Evolutionary conservation across 345 rosid species (phyloP), one percentile per base, ranked within the genome.

Genomic region (Lumnitzera racemosa): DNA sequence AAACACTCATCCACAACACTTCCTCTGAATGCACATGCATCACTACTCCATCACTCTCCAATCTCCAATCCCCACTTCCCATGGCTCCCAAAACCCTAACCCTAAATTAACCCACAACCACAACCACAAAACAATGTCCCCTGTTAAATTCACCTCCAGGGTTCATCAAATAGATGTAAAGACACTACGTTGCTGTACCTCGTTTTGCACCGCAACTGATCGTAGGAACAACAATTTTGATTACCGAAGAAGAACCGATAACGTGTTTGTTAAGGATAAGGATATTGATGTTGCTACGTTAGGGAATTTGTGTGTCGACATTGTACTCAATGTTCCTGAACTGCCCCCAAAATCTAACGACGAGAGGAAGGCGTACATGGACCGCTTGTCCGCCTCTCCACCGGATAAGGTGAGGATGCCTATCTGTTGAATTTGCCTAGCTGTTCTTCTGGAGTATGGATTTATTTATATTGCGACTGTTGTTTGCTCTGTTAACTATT

Each of bases 251-350:
- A 25, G 59, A 43, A 47, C 2, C 24, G 23, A 52, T 23, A 29
- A 27, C 11, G 24, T 31, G 1, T 56, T 46, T 25, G 3, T 24
- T 24, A 73, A 29, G 50, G 57, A 65, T 2, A 85, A 80, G 63
- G 81, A 73, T 65, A 63, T 82, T 60, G 97, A 90, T 59, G 85
- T 94, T 53, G 79, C 97, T 41, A 87, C 99, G 14, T 73, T 94
- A 2, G 99, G 97, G 20, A 90, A 88, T 76, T 97, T 90, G 69
- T 94, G 97, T 66, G 92, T 94, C 25, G 99, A 94, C 75, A 80
- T 94, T 59, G 90, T 94, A 52, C 95, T 94, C 70, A 75, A 75
- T 58, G 96, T 94, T 76, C 84, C 84, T 55, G 61, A 81, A 63
- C 66, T 94, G 75, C 99, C 99, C 9, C 96, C 96, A 11, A 76